These are phyloP conservation scores for Pseudogymnoascus sp. DNA, from an alignment of 2,329 filamentous ascomycete species.

Conservation along the genomic window DNA sequence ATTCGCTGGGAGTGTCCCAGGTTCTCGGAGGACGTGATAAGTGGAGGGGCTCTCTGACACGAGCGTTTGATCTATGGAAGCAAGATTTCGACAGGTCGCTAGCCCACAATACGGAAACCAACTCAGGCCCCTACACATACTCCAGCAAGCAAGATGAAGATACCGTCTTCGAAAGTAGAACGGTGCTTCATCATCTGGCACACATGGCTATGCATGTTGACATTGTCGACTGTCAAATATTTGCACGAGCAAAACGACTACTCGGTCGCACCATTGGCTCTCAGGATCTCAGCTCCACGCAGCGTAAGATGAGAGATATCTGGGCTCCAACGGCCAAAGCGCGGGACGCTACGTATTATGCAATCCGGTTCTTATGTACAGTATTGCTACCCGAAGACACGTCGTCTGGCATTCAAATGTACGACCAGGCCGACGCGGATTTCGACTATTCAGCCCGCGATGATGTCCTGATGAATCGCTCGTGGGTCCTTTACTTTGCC, in stretches of 20 bases:
- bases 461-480: conserved; percentile 81
- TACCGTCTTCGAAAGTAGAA: conserved; percentile 74
- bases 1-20: conserved; percentile 69
- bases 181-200: conserved; percentile 83
- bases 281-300: conserved; percentile 70
- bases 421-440: conserved; percentile 26
- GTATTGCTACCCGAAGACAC: conserved; percentile 59
- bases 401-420: conserved; percentile 14
- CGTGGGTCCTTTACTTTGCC: conserved; percentile 94
- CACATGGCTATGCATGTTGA: conserved; percentile 98
- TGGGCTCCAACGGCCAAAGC: conserved; percentile 89
- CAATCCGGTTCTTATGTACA: conserved; percentile 78
- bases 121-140: conserved; percentile 46
- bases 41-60: conserved; percentile 77
- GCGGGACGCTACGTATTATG: conserved; percentile 86
- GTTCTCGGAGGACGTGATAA: conserved; percentile 81
- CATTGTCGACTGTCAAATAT: conserved; percentile 95
- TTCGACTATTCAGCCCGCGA: conserved; percentile 71
- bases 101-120: conserved; percentile 43
- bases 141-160: conserved; percentile 55
- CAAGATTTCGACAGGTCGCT: conserved; percentile 80
- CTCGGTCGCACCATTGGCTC: conserved; percentile 78
- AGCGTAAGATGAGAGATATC: conserved; percentile 73
- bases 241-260: conserved; percentile 76
- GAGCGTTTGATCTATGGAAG: conserved; percentile 91